Evolutionary conservation across 495 filamentous ascomycete genomes (phyloP).

Genomic region (Hypoxylon lenormandii): DNA sequence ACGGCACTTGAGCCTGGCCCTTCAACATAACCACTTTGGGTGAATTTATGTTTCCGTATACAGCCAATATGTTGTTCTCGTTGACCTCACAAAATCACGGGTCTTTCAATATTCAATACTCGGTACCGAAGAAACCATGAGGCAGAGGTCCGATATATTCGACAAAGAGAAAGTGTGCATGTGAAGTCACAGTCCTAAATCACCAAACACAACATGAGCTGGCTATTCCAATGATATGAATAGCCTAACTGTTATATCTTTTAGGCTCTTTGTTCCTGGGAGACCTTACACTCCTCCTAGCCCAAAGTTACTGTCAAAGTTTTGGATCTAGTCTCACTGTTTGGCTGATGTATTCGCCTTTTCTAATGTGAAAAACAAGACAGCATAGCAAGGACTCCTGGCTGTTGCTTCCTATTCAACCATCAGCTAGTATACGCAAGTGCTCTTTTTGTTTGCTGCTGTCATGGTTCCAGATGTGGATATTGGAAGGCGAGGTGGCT

Average conservation of each 20-base stretch:
- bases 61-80: conserved; percentile 6
- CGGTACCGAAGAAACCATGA: not conserved
- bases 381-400: not conserved
- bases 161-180: not conserved
- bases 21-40: conserved; percentile 17
- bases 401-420: not conserved
- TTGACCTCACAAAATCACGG: not conserved
- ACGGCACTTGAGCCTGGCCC: conserved; percentile 15
- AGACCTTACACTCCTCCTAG: too few relatives aligned
- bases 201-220: not conserved
- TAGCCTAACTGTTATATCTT: not conserved
- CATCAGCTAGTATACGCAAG: conserved; percentile 20
- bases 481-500: conserved; percentile 22
- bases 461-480: conserved; percentile 7
- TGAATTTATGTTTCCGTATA: conserved; percentile 18
- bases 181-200: conserved; percentile 3
- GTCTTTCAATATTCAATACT: not conserved
- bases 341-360: too few relatives aligned
- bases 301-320: too few relatives aligned
- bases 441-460: not conserved
- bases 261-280: not conserved
- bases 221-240: not conserved
- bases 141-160: not conserved
- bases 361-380: too few relatives aligned
- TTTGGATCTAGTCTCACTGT: too few relatives aligned